A percentile compares a stretch with the other conserved stretches of the same genome.
Conservation (phyloP, 164 flowering plant species). For the Vitis rupestris region DNA sequence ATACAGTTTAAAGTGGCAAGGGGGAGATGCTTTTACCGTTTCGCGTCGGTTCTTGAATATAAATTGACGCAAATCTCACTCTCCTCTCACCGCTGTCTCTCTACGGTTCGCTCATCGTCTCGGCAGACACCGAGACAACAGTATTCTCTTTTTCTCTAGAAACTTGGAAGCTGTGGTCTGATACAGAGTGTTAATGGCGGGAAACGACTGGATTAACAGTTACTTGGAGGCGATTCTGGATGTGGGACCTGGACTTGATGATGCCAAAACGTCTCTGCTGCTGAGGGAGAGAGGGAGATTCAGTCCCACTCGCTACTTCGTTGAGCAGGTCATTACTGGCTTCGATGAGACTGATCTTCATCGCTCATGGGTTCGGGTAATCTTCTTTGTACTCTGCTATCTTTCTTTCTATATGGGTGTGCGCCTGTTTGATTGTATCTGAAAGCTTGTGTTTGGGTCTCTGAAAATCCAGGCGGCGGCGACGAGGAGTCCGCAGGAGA, state of each 20-base stretch:
- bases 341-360: conserved; percentile 98
- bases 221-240: conserved; percentile 96
- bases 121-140: too few relatives aligned
- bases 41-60: too few relatives aligned
- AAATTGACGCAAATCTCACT: not conserved
- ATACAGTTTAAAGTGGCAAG: too few relatives aligned
- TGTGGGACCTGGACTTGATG: conserved; percentile 74
- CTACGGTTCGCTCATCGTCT: not conserved
- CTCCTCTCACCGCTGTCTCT: not conserved
- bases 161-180: not conserved
- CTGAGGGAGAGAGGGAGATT: conserved; percentile 91
- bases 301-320: conserved; percentile 95
- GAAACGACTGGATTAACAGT: conserved; percentile 98
- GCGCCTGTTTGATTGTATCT: conserved; percentile 6
- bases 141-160: not conserved
- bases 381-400: not conserved
- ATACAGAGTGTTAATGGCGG: conserved; percentile 60
- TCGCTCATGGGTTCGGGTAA: conserved; percentile 88
- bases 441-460: not conserved
- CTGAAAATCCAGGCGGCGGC: conserved; percentile 53
- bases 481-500: conserved; percentile 96
- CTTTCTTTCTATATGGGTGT: not conserved
- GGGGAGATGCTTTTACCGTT: too few relatives aligned
- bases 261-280: conserved; percentile 63
- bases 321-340: conserved; percentile 93